Percentiles rank a stretch among this genome's conserved stretches.
phyloP scores from a whole-genome alignment of 78 protist genomes.

The Anaeramoeba ignava region DNA sequence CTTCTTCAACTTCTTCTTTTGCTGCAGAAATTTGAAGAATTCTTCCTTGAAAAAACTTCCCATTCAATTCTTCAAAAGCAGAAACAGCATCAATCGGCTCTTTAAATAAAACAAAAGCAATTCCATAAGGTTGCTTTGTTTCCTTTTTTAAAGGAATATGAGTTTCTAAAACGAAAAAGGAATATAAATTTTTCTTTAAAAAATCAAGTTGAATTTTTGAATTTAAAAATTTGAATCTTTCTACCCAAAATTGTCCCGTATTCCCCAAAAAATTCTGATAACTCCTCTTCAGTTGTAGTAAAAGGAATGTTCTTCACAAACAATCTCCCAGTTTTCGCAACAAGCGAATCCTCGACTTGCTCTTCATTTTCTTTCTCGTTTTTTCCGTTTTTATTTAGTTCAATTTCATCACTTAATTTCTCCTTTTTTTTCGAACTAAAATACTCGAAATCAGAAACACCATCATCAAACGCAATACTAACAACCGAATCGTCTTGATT shows the following conservation, averaged over 20 bases:
- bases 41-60: constrained; percentile 51
- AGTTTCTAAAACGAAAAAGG: constrained; percentile 51
- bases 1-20: constrained; percentile 7
- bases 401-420: neutral
- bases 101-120: constrained; percentile 54
- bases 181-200: constrained; percentile 26
- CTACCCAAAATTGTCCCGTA: constrained; percentile 36
- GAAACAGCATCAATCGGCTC: constrained; percentile 59
- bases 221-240: neutral
- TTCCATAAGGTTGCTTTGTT: constrained; percentile 59
- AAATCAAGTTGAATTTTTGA: constrained; percentile 1
- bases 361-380: neutral
- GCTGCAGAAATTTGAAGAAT: constrained; percentile 71
- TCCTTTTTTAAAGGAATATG: constrained; percentile 62
- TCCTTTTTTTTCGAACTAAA: constrained; percentile 13
- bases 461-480: neutral
- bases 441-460: neutral
- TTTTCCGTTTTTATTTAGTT: neutral
- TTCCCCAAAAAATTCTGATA: constrained; percentile 17
- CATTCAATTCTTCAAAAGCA: constrained; percentile 24
- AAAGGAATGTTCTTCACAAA: constrained; percentile 55
- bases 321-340: constrained; percentile 39
- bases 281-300: constrained; percentile 48
- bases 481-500: neutral
- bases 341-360: constrained; percentile 13